Base-by-base conservation (phyloP, 306 rosid genomes). In the Dalbergia cultrata region DNA sequence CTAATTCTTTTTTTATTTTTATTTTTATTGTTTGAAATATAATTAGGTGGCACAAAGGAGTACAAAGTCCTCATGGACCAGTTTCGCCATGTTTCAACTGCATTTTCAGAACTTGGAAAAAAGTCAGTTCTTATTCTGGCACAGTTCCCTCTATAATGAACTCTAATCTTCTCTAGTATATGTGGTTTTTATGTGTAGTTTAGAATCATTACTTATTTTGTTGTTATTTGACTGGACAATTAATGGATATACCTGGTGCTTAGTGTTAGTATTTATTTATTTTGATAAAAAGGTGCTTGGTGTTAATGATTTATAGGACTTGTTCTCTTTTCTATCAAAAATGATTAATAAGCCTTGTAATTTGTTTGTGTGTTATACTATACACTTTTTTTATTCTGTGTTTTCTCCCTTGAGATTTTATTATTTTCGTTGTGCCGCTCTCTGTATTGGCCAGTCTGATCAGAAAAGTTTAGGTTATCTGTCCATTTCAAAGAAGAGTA, bases 21-120 rank as follows among this genome's bases (percentile, higher is more conserved):
- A 37, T 37, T 37, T 37, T 37, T 26, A 26, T 26, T 26, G 31
- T 2, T 26, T 26, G 31, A 37, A 37, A 77, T 79, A 73, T 86
- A 67, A 67, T 82, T 18, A 96, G 99, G 99, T 82, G 99, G 99
- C 84, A 89, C 93, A 52, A 93, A 96, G 85, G 89, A 96, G 71
- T 96, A 96, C 91, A 92, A 96, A 87, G 90, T 96, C 88, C 96
- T 93, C 76, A 96, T 96, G 99, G 99, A 96, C 70, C 87, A 96
- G 85, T 88, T 96, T 88, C 99, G 89, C 88, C 98, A 86, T 21
- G 97, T 96, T 87, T 90, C 97, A 63, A 88, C 89, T 58, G 99
- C 99, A 35, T 93, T 93, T 86, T 84, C 88, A 89, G 99, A 95
- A 80, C 97, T 95, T 58, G 94, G 82, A 71, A 85, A 81, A 78